phyloP scores from a whole-genome alignment of 2,329 filamentous ascomycete genomes.

The Paecilomyces niveus region DNA sequence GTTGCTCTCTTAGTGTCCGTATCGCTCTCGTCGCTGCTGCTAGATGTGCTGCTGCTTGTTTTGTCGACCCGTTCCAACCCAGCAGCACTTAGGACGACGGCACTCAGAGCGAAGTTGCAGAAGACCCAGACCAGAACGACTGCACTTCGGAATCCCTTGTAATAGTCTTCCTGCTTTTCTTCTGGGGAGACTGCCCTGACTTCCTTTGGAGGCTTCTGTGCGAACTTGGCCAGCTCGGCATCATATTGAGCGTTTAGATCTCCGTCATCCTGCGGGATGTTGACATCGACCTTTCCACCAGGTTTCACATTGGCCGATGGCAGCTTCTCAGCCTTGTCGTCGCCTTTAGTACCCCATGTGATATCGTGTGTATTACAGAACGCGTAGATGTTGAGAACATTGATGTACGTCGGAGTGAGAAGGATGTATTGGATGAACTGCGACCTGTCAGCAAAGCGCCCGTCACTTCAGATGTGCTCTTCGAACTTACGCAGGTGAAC shows the following conservation, averaged over 20 bases:
- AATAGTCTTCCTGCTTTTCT: constrained; percentile 96
- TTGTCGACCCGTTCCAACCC: constrained; percentile 64
- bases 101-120: constrained; percentile 81
- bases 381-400: constrained; percentile 92
- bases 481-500: constrained; percentile 61
- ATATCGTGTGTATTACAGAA: constrained; percentile 99
- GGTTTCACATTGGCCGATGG: constrained; percentile 85
- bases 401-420: constrained; percentile 92
- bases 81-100: constrained; percentile 77
- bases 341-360: constrained; percentile 96
- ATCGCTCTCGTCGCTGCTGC: constrained; percentile 5
- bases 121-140: constrained; percentile 97
- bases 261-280: constrained; percentile 78
- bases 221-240: constrained; percentile 68
- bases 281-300: constrained; percentile 88
- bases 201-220: constrained; percentile 65
- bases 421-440: constrained; percentile 87
- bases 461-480: neutral
- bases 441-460: constrained; percentile 4
- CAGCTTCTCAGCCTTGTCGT: constrained; percentile 89
- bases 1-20: constrained; percentile 55
- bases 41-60: constrained; percentile 15
- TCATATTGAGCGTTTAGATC: constrained; percentile 96
- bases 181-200: constrained; percentile 42
- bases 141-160: constrained; percentile 86